Evolutionary conservation across 495 filamentous ascomycete species (phyloP), one percentile per base, ranked within the genome.

Genomic region (Aspergillus olivimuriae): DNA sequence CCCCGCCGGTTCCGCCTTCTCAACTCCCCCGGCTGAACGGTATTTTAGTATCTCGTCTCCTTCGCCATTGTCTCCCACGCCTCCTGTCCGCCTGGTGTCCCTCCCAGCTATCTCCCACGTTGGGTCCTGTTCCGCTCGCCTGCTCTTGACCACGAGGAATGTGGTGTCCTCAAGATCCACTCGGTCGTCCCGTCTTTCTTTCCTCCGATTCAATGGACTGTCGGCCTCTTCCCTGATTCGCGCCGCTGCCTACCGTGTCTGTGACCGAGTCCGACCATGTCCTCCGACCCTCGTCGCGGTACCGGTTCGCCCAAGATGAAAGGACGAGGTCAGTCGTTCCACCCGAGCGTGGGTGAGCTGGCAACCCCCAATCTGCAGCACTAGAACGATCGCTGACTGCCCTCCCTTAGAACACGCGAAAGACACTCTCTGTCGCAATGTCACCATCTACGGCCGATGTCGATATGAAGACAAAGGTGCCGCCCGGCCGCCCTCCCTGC

Each of bases 401-500:
- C 32, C 40, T 35, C 34, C 45, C 20, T 18, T 44, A 82, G 80
- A 83, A 56, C 79, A 78, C 56, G 70, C 83, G 42, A 94, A 90
- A 63, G 89, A 91, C 52, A 95, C 87, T 0, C 73, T 92, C 19
- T 97, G 91, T 68, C 82, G 90, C 50, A 95, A 97, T 63, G 82
- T 97, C 10, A 78, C 87, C 28, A 95, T 97, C 46, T 95, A 95
- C 62, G 91, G 91, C 21, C 82, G 89, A 60, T 97, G 91, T 63
- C 83, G 87, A 39, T 95, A 86, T 63, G 84, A 92, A 65, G 87
- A 92, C 56, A 84, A 89, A 70, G 86, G 75, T 78, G 58, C 50
- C 20, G 44, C 39, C 39, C 32, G 34, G 18, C 23, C 33, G 36
- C 35, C 35, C 24, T 37, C 11, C 30, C 39, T 17, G 33, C 15